Evolutionary conservation across 2,329 filamentous ascomycete genomes (phyloP).

Genomic region (Scopulariopsis brevicaulis): DNA sequence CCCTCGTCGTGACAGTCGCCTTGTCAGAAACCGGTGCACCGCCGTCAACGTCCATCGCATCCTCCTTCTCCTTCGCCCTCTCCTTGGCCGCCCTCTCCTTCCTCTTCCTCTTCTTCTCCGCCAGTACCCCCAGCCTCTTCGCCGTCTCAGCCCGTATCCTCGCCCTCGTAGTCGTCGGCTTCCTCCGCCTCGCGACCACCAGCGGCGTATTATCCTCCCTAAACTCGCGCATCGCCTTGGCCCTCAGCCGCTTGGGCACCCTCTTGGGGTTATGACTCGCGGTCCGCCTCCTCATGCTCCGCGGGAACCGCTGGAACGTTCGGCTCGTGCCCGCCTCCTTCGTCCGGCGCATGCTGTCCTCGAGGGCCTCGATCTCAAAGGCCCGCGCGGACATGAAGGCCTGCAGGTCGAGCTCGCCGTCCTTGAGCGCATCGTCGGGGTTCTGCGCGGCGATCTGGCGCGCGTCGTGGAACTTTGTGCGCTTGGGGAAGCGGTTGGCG

Average conservation of each 20-base stretch:
- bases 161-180: constrained; percentile 43
- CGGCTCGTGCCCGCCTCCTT: constrained; percentile 52
- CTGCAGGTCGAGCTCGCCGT: constrained; percentile 76
- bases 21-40: constrained; percentile 2
- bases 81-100: constrained; percentile 18
- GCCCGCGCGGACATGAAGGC: constrained; percentile 77
- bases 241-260: constrained; percentile 67
- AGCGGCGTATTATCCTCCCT: constrained; percentile 82
- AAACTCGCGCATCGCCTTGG: constrained; percentile 64
- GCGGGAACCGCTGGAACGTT: constrained; percentile 85
- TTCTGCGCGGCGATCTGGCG: constrained; percentile 38
- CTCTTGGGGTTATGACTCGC: constrained; percentile 92
- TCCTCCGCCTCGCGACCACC: constrained; percentile 53
- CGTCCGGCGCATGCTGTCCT: constrained; percentile 68
- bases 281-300: constrained; percentile 72
- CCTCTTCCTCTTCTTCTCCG: constrained; percentile 38
- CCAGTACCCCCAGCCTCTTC: constrained; percentile 54
- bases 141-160: constrained; percentile 65
- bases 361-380: constrained; percentile 79
- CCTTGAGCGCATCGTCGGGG: constrained; percentile 39
- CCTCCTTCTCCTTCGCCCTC: constrained; percentile 11
- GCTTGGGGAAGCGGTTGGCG: constrained; percentile 18
- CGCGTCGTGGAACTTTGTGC: constrained; percentile 32
- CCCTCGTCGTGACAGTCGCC: constrained; percentile 14
- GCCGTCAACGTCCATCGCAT: constrained; percentile 6